Base-by-base conservation (phyloP, 345 rosid genomes). In the Salix arbutifolia region DNA sequence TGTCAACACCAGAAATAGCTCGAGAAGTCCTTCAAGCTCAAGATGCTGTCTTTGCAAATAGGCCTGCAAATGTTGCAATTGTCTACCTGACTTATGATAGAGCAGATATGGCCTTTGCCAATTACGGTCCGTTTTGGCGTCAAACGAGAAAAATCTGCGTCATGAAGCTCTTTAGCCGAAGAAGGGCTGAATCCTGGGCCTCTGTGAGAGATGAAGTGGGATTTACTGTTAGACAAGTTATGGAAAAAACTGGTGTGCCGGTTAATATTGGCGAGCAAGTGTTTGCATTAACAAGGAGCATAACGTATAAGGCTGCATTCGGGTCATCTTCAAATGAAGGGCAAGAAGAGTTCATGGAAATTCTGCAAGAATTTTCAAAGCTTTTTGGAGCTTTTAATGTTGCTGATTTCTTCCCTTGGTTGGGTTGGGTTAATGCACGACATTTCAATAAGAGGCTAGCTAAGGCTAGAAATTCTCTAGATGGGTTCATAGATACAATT, bases 21-120 rank as follows among this genome's bases (percentile, higher is more conserved):
- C 67, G 75, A 4, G 77, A 81, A 64, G 75, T 81, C 6, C 80
- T 81, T 50, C 84, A 81, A 8, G 68, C n/a, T 19, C 78, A 81
- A 38, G 84, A 81, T 33, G 62, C 21, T 56, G n/a, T 68, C 48
- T 81, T 77, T 68, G 50, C 78, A 17, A 81, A 81, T 71, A 42
- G 80, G 8, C 78, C 84, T 3, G 80, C 78, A 13, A 81, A 68
- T 71, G 50, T 77, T 13, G 80, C 80, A 6, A 73, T 77, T 16
- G 42, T 56, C 40, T 81, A 73, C 76, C 65, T 81, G 26, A 76
- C 84, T 17, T 81, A 77, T 56, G 61, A 81, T 70, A 77, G 78
- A 4, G 80, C 80, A 33, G 84, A 81, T 35, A 77, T 81, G 84
- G 84, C 84, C 5, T 81, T 81, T 33, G 84, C 84, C 19, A 64